Evolutionary conservation across 2,329 filamentous ascomycete genomes (phyloP).

Genomic region (Clonostachys byssicola): DNA sequence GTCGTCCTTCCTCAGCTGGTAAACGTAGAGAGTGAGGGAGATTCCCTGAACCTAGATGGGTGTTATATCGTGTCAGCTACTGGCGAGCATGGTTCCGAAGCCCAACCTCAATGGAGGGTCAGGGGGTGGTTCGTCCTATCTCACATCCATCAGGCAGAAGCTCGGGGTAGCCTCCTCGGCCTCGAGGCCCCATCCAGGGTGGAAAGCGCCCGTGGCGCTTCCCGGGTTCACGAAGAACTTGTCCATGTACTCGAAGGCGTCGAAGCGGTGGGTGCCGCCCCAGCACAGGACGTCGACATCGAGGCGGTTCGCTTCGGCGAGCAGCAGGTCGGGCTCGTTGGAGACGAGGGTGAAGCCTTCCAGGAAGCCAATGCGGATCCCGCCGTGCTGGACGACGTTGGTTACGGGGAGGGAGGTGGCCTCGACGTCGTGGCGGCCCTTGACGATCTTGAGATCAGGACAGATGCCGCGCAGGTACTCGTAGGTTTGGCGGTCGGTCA

Average conservation of each 20-base stretch:
- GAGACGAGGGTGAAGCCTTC: slow-evolving; percentile 67
- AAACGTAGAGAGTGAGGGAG: slow-evolving; percentile 92
- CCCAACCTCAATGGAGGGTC: background rate
- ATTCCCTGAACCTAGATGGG: slow-evolving; percentile 80
- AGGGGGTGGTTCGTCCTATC: slow-evolving; percentile 20
- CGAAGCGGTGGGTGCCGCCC: slow-evolving; percentile 65
- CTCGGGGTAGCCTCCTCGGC: slow-evolving; percentile 78
- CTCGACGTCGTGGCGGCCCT: slow-evolving; percentile 63
- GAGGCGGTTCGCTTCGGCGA: slow-evolving; percentile 64
- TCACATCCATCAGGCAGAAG: slow-evolving; percentile 96
- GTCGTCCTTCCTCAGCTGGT: slow-evolving; percentile 75
- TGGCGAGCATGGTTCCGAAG: background rate
- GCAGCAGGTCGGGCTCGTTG: slow-evolving; percentile 60
- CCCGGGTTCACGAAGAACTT: slow-evolving; percentile 71
- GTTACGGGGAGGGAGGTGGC: slow-evolving; percentile 61
- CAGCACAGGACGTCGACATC: slow-evolving; percentile 68
- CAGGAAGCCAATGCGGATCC: slow-evolving; percentile 61
- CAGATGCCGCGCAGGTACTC: slow-evolving; percentile 74
- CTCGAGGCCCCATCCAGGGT: slow-evolving; percentile 51
- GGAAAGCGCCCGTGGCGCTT: slow-evolving; percentile 60
- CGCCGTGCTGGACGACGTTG: slow-evolving; percentile 63
- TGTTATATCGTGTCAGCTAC: slow-evolving; percentile 10
- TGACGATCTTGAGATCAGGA: slow-evolving; percentile 68
- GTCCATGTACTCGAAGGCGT: slow-evolving; percentile 70
- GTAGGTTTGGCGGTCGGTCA: slow-evolving; percentile 76